phyloP scores from a whole-genome alignment of 2,329 filamentous ascomycete genomes.

The Coniosporium tulheliwenetii region DNA sequence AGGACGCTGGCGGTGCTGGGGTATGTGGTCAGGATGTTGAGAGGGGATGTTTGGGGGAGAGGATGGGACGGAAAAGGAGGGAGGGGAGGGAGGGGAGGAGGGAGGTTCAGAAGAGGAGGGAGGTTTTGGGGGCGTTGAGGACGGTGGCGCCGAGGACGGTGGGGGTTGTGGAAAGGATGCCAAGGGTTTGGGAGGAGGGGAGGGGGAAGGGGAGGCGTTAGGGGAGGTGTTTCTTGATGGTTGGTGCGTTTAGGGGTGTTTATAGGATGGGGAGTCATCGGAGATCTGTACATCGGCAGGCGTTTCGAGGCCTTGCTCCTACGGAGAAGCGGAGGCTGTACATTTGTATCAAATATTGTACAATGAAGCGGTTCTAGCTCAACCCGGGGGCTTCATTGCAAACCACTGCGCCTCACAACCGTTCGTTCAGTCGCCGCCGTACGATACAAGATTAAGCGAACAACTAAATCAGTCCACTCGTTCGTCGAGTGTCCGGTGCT shows the following conservation, averaged over 20 bases:
- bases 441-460: too few species aligned
- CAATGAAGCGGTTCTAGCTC: too few species aligned
- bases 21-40: conserved; percentile 18
- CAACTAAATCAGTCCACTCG: too few species aligned
- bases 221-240: conserved; percentile 5
- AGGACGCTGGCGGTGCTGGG: conserved; percentile 26
- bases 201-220: conserved; percentile 14
- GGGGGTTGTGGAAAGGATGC: conserved; percentile 28
- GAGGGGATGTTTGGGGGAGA: conserved; percentile 3
- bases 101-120: conserved; percentile 13
- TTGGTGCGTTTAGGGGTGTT: not conserved
- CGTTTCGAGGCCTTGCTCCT: too few species aligned
- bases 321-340: too few species aligned
- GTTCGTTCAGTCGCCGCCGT: too few species aligned
- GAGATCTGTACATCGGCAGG: too few species aligned
- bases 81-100: conserved; percentile 5
- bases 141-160: conserved; percentile 21
- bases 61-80: conserved; percentile 12
- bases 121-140: conserved; percentile 15
- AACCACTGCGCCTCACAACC: too few species aligned
- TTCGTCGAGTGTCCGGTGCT: too few species aligned
- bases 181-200: conserved; percentile 14
- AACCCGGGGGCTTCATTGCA: too few species aligned
- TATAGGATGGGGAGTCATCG: too few species aligned
- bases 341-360: too few species aligned